Evolutionary conservation across 352 stramenopile genomes (phyloP).

Genomic region (Aphanomyces astaci): DNA sequence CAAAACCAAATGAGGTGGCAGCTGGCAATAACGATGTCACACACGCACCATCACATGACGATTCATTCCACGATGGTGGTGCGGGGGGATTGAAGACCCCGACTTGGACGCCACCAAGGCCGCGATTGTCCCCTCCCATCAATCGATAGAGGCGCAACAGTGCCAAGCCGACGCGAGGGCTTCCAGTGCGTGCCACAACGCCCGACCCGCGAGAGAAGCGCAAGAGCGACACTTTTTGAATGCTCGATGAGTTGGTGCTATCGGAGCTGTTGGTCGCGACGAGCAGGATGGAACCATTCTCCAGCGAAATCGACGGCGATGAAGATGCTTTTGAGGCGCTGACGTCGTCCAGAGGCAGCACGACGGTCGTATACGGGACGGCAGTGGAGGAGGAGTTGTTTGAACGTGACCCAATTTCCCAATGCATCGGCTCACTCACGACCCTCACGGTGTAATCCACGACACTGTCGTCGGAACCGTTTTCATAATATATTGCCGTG

Average conservation of each 20-base stretch:
- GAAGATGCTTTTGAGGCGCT: background rate
- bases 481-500: slow-evolving; percentile 24
- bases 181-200: slow-evolving; percentile 34
- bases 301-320: no score
- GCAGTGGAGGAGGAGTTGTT: no score
- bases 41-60: slow-evolving; percentile 23
- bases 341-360: background rate
- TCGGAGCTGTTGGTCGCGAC: slow-evolving; percentile 41
- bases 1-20: slow-evolving; percentile 29
- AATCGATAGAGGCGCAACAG: slow-evolving; percentile 48
- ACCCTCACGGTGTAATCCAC: slow-evolving; percentile 36
- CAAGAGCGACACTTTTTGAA: slow-evolving; percentile 33
- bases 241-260: slow-evolving; percentile 30
- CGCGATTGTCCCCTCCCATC: slow-evolving; percentile 51
- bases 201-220: slow-evolving; percentile 32
- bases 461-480: background rate
- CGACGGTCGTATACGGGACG: background rate
- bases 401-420: slow-evolving; percentile 42
- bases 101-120: slow-evolving; percentile 44
- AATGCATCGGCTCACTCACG: slow-evolving; percentile 53
- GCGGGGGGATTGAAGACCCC: slow-evolving; percentile 32
- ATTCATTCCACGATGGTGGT: slow-evolving; percentile 36
- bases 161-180: slow-evolving; percentile 44
- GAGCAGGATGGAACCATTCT: slow-evolving; percentile 26
- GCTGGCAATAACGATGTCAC: slow-evolving; percentile 32